phyloP scores from a whole-genome alignment of 1,139 yeast species.

The Komagataea norvegica region DNA sequence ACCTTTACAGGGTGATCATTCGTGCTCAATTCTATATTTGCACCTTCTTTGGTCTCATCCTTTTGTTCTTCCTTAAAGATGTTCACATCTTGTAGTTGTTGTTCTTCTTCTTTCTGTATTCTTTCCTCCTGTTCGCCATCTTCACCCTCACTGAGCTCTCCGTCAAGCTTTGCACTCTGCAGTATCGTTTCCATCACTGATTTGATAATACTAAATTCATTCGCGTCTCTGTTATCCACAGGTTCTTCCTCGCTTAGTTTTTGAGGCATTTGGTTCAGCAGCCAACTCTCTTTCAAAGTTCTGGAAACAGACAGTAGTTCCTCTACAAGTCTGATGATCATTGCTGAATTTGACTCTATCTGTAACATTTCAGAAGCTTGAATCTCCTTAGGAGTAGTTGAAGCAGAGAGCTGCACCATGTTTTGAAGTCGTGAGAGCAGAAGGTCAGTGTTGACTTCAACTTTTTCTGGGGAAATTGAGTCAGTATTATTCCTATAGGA shows the following conservation, averaged over 20 bases:
- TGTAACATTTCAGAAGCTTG: conserved; percentile 52
- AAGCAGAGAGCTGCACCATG: conserved; percentile 26
- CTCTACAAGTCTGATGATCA: conserved; percentile 48
- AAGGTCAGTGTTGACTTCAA: conserved; percentile 32
- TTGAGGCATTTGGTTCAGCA: conserved; percentile 44
- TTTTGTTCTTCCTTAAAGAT: background rate
- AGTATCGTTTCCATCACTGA: conserved; percentile 10
- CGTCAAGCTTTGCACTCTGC: conserved; percentile 10
- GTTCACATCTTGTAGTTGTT: background rate
- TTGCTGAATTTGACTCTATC: conserved; percentile 49
- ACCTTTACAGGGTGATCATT: too few species aligned
- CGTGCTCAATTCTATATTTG: background rate
- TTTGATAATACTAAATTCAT: conserved; percentile 10
- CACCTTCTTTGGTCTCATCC: background rate
- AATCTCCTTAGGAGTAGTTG: conserved; percentile 38
- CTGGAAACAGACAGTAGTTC: conserved; percentile 48
- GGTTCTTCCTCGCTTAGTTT: conserved; percentile 29
- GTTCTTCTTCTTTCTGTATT: background rate
- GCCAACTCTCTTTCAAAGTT: conserved; percentile 51
- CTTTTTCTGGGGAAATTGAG: conserved; percentile 24
- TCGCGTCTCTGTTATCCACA: conserved; percentile 7
- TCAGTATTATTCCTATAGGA: background rate
- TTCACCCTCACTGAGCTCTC: conserved; percentile 12
- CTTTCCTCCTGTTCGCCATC: conserved; percentile 8
- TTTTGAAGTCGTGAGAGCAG: conserved; percentile 31